Conservation (phyloP, 768 basidiomycete species). For the Amylocystis lapponica region DNA sequence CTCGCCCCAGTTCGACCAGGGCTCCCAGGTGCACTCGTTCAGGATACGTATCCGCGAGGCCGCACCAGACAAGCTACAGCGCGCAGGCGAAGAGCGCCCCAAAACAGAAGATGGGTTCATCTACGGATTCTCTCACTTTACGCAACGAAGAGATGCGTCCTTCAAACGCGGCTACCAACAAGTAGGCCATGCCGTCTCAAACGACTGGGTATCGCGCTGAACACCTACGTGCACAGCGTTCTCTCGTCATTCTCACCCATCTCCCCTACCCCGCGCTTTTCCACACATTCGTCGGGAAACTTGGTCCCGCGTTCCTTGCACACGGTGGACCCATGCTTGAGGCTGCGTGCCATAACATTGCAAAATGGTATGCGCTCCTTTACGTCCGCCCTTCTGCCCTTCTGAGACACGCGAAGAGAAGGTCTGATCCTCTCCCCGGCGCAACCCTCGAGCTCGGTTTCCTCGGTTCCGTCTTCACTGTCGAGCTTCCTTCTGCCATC, state of each 20-base stretch:
- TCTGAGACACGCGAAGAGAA: constrained; percentile 39
- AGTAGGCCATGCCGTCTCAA: constrained; percentile 30
- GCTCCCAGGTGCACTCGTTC: constrained; percentile 81
- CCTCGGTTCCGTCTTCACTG: constrained; percentile 67
- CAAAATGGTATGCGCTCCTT: constrained; percentile 60
- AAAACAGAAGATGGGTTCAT: constrained; percentile 56
- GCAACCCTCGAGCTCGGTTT: constrained; percentile 74
- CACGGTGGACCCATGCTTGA: constrained; percentile 82
- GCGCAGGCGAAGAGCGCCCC: constrained; percentile 28
- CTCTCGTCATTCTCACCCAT: constrained; percentile 76
- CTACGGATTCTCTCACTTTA: constrained; percentile 76
- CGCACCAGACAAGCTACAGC: constrained; percentile 11
- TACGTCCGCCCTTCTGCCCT: constrained; percentile 1
- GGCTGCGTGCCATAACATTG: constrained; percentile 79
- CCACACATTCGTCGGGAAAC: constrained; percentile 52
- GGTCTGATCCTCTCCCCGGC: constrained; percentile 73
- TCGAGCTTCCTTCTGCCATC: constrained; percentile 60
- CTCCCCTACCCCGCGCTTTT: constrained; percentile 82
- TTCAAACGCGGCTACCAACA: constrained; percentile 80
- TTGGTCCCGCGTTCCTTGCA: constrained; percentile 69
- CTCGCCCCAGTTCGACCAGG: constrained; percentile 79
- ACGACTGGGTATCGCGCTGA: constrained; percentile 1
- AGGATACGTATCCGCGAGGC: constrained; percentile 53
- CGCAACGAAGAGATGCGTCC: constrained; percentile 55
- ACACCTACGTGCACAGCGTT: constrained; percentile 42